Conservation (phyloP, 192 early-diverging fungal genomes). For the Jimgerdemannia flammicorona region DNA sequence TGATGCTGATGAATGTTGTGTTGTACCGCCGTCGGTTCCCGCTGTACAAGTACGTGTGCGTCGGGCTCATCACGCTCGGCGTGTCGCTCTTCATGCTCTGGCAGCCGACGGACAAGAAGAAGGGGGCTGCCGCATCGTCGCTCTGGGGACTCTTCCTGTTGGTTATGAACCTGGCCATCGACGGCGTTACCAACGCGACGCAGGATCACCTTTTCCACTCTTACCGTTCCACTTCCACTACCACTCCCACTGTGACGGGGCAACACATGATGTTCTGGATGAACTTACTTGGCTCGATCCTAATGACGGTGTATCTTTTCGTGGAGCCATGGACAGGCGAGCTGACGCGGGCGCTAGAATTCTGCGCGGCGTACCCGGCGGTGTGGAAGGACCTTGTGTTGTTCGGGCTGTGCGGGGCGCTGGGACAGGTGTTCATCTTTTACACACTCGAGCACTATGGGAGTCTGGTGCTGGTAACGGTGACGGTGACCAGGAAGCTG, state of each 20-base stretch:
- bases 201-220: slow-evolving; percentile 93
- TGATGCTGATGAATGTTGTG: slow-evolving; percentile 92
- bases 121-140: slow-evolving; percentile 52
- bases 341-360: slow-evolving; percentile 65
- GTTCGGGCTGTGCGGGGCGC: slow-evolving; percentile 87
- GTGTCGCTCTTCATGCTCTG: slow-evolving; percentile 94
- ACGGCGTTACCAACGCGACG: slow-evolving; percentile 93
- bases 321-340: slow-evolving; percentile 77
- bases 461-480: slow-evolving; percentile 84
- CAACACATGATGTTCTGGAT: slow-evolving; percentile 98
- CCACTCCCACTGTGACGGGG: slow-evolving; percentile 55
- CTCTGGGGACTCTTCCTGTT: slow-evolving; percentile 82
- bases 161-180: slow-evolving; percentile 80
- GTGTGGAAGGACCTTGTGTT: slow-evolving; percentile 81
- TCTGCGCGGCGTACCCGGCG: slow-evolving; percentile 73
- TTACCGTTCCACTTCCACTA: slow-evolving; percentile 35
- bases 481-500: slow-evolving; percentile 96
- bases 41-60: slow-evolving; percentile 83
- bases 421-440: slow-evolving; percentile 99
- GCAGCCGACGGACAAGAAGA: slow-evolving; percentile 51
- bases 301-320: slow-evolving; percentile 70
- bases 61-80: slow-evolving; percentile 83
- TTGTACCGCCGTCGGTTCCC: slow-evolving; percentile 88
- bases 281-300: slow-evolving; percentile 77
- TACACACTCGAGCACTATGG: slow-evolving; percentile 90